Evolutionary conservation across 2,329 filamentous ascomycete species (phyloP), one percentile per base, ranked within the genome.

Genomic region (Scedosporium boydii): DNA sequence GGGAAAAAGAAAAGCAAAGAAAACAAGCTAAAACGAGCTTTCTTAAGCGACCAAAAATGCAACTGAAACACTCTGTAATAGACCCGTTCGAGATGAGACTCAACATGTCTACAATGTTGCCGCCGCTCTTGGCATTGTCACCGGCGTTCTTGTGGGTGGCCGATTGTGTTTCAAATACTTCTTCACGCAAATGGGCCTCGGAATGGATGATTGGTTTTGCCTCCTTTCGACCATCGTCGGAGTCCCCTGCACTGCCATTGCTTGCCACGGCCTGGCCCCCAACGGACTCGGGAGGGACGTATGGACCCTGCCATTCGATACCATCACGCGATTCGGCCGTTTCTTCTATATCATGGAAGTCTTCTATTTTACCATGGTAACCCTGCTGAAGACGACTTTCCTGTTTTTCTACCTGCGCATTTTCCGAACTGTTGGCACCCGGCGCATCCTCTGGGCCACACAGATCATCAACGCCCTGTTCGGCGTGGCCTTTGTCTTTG

Each of bases 321-420:
- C 74, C 16, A 75, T 85, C 56, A 79, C 75, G 29, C 68, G 68
- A 0, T 79, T 84, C 29, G 68, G 74, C 6, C 70, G 73, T 27
- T 75, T 70, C 66, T 76, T 82, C 26, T 82, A 77, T 65, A 67
- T 74, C 63, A 72, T 75, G 66, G 75, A 77, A 29, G 65, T 73
- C 6, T 59, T 81, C 23, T 82, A 84, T 68, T 81, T 83, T 66
- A 60, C 70, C 3, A 70, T 78, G 16, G 69, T 82, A 12, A 71
- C 77, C 1, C 69, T 81, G 27, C 73, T 81, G 16, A 83, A 84
- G 65, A 69, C 82, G 4, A 77, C 81, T 0, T 72, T 86, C 26
- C 70, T 85, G 1, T 74, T 80, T 67, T 83, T 85, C 69, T 85
- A 83, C 66, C 71, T 82, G 4, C 77, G 80, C 60, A 79, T 85